Evolutionary conservation across 305 asterid species (phyloP).

Genomic region (Fraxinus velutina): DNA sequence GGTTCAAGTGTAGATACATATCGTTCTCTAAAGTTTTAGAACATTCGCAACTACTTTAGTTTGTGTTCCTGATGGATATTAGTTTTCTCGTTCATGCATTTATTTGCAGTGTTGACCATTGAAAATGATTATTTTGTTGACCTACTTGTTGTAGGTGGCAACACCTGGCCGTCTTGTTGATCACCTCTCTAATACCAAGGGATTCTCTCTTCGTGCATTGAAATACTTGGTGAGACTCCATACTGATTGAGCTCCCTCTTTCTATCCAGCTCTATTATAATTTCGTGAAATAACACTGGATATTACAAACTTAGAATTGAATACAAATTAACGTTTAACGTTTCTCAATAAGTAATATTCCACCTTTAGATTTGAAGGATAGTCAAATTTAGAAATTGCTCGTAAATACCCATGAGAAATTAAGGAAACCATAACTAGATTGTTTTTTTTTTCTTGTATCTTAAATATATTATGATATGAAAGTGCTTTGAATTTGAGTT

Average conservation of each 20-base stretch:
- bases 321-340: background rate
- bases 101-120: background rate
- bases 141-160: slow-evolving; percentile 58
- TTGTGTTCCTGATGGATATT: background rate
- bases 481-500: background rate
- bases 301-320: background rate
- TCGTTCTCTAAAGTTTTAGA: background rate
- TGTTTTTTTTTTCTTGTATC: background rate
- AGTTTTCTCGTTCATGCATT: background rate
- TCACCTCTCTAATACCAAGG: slow-evolving; percentile 88
- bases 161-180: slow-evolving; percentile 94
- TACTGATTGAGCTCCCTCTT: slow-evolving; percentile 4
- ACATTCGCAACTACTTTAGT: background rate
- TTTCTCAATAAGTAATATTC: background rate
- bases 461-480: background rate
- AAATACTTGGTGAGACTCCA: slow-evolving; percentile 65
- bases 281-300: background rate
- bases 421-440: background rate
- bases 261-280: background rate
- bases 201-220: slow-evolving; percentile 71
- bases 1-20: background rate
- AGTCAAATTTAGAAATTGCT: background rate
- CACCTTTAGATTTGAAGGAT: background rate
- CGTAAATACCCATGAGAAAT: background rate
- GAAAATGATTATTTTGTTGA: background rate